Conservation (phyloP, 441 rosid genomes). For the California macrophylla region DNA sequence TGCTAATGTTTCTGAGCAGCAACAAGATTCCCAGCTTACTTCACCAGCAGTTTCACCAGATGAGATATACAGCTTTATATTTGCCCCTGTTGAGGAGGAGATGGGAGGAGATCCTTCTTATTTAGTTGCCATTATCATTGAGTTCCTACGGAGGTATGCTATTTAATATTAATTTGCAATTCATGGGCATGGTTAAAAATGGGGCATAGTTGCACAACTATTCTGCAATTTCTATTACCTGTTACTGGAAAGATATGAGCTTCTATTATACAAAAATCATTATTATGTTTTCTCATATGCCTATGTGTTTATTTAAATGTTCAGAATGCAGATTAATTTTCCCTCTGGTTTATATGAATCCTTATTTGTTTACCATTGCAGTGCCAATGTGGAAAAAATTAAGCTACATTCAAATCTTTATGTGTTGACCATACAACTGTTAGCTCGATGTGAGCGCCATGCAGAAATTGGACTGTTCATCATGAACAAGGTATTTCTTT, state of each 20-base stretch:
- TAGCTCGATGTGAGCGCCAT: constrained; percentile 60
- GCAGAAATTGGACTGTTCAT: constrained; percentile 65
- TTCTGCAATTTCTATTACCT: not conserved
- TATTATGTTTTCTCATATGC: not conserved
- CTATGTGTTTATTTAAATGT: not conserved
- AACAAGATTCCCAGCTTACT: constrained; percentile 56
- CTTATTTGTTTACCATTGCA: constrained; percentile 32
- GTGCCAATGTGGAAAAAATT: constrained; percentile 63
- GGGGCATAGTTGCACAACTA: not conserved
- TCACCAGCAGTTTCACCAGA: constrained; percentile 84
- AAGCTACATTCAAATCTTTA: constrained; percentile 61
- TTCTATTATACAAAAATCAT: not conserved
- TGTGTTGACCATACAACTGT: constrained; percentile 64
- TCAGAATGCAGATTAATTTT: not conserved
- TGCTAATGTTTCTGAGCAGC: constrained; percentile 47
- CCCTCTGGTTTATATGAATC: not conserved
- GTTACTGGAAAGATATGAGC: not conserved
- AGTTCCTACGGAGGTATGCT: constrained; percentile 77
- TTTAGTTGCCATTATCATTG: constrained; percentile 67
- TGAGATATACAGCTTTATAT: constrained; percentile 78
- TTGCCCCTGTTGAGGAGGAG: constrained; percentile 79
- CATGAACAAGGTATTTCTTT: constrained; percentile 62
- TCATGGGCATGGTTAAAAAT: constrained; percentile 1
- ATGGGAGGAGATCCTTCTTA: constrained; percentile 79
- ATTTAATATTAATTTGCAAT: not conserved